phyloP scores from a whole-genome alignment of 2,329 filamentous ascomycete species.

The Mollisiaceae sp. region DNA sequence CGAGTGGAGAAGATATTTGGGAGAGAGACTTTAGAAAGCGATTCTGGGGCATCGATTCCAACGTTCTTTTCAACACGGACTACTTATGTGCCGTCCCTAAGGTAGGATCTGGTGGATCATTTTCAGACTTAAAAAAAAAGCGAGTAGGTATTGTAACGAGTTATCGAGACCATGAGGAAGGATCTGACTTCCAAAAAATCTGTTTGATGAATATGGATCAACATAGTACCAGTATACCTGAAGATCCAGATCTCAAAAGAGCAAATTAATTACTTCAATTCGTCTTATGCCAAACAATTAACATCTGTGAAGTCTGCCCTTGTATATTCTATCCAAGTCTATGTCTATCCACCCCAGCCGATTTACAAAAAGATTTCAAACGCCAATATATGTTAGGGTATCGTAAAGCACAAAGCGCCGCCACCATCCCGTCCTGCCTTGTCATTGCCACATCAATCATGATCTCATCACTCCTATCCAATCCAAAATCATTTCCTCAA shows the following conservation, averaged over 20 bases:
- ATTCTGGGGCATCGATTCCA: too few species aligned
- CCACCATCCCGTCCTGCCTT: neutral
- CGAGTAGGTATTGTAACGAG: neutral
- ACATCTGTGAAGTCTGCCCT: neutral
- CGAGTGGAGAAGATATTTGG: too few species aligned
- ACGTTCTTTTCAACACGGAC: too few species aligned
- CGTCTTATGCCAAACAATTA: neutral
- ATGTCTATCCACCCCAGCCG: conserved; percentile 1
- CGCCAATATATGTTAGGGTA: conserved; percentile 19
- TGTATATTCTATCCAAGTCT: conserved; percentile 8
- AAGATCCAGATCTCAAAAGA: neutral
- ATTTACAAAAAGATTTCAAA: conserved; percentile 1
- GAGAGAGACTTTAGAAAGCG: too few species aligned
- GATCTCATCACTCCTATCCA: conserved; percentile 6
- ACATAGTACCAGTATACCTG: neutral
- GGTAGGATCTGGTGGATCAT: too few species aligned
- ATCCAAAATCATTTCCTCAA: conserved; percentile 13
- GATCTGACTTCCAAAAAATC: neutral
- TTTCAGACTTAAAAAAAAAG: too few species aligned
- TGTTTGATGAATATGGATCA: neutral
- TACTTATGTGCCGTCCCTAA: too few species aligned
- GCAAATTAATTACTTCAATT: neutral
- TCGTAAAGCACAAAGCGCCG: conserved; percentile 18
- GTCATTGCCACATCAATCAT: conserved; percentile 7
- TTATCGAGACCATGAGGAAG: neutral